Evolutionary conservation across 495 filamentous ascomycete genomes (phyloP), one percentile per base, ranked within the genome.

Genomic region (Xeromyces bisporus): DNA sequence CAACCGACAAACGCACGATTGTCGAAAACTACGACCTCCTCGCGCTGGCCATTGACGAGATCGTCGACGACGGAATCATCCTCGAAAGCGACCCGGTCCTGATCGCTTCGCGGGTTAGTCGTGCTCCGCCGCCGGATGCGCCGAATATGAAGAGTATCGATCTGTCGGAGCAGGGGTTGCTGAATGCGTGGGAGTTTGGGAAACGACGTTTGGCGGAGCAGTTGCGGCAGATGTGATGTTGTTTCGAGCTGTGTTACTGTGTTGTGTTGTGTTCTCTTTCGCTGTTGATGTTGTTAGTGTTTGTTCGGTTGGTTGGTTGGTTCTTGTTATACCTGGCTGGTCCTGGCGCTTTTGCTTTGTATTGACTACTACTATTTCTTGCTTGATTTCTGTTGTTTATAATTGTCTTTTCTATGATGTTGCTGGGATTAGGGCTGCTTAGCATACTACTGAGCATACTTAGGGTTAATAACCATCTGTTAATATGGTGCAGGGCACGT

Each of bases 21-120:
- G 73, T 94, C 46, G 89, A 99, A 58, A 93, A 94, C 67, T 97
- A 94, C 62, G 89, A 96, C 47, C 68, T 76, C 6, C 80, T 93
- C 34, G 78, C 84, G 13, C 66, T 99, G 13, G 80, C 86, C 26
- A 80, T 96, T 33, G 89, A 99, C 54, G 89, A 99, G 54, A 82
- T 93, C 33, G 75, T 92, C 18, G 89, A 96, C 53, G 89, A 96
- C 41, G 89, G 89, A 18, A 85, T 99, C 40, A 85, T 96, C 39
- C 67, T 99, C 8, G 89, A 99, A 60, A 93, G 85, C 0, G 89
- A 99, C 52, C 85, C 89, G 0, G 81, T 86, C 16, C 71, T 92
- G 37, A 81, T 99, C 43, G 75, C 84, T 21, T 82, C 82, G 39
- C 61, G 89, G 32, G 91, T 94, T 43, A 91, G 80, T 64, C 73